Evolutionary conservation across 345 rosid genomes (phyloP).

Genomic region (Eucalyptus erythrocorys): DNA sequence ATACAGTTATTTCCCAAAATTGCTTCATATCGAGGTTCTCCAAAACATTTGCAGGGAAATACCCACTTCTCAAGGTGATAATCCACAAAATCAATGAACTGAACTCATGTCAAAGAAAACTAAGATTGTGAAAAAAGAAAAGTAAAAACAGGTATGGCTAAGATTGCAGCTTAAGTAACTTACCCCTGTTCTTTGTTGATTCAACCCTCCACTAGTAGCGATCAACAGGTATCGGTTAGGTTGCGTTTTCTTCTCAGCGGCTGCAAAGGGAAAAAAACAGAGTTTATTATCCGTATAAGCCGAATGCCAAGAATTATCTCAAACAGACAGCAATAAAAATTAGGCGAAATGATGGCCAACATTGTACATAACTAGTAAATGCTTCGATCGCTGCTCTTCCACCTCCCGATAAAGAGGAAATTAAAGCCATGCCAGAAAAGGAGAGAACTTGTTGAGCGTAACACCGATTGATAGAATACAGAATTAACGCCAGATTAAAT

Average conservation of each 20-base stretch:
- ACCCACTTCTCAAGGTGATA: neutral
- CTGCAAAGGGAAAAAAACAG: constrained; percentile 19
- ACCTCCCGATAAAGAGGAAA: neutral
- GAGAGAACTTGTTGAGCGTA: neutral
- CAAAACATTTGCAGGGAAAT: neutral
- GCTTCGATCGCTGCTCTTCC: neutral
- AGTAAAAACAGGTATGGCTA: neutral
- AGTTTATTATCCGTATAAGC: neutral
- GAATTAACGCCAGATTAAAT: neutral
- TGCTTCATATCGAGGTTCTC: neutral
- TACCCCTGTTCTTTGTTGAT: constrained; percentile 95
- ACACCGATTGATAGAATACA: neutral
- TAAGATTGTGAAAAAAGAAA: neutral
- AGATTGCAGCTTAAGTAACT: constrained; percentile 1
- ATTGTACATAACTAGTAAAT: neutral
- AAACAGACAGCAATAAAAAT: neutral
- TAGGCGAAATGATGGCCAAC: neutral
- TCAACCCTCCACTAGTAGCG: constrained; percentile 90
- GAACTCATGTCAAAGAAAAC: neutral
- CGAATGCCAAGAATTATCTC: neutral
- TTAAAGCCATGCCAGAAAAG: neutral
- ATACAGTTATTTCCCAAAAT: neutral
- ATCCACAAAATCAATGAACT: neutral
- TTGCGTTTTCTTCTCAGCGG: constrained; percentile 33
- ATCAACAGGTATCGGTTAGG: constrained; percentile 59